Conservation (phyloP, 345 rosid genomes). For the Eucalyptus viminalis region DNA sequence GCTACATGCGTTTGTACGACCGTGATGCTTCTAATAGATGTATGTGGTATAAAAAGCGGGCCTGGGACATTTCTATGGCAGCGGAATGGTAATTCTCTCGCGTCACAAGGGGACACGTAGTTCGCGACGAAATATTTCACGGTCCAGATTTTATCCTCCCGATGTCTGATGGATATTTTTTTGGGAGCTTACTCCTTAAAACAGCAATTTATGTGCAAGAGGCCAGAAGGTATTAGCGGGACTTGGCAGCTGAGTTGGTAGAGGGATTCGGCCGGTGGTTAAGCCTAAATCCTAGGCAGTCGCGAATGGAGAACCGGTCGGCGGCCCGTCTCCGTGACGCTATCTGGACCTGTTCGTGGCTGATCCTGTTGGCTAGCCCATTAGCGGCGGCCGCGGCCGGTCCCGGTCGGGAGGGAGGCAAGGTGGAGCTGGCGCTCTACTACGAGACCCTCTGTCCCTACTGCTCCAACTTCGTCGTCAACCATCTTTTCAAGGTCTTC, state of each 20-base stretch:
- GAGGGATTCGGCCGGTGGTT: neutral
- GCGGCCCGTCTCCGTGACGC: neutral
- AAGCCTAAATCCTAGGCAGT: neutral
- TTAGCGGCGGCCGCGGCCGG: neutral
- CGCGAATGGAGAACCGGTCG: neutral
- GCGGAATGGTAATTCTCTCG: neutral
- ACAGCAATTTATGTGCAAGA: neutral
- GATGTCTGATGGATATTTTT: neutral
- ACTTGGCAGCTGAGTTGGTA: neutral
- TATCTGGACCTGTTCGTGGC: neutral
- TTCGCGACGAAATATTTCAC: neutral
- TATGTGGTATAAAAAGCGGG: neutral
- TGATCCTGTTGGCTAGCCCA: neutral
- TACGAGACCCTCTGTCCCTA: conserved; percentile 39
- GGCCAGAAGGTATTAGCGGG: neutral
- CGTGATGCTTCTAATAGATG: neutral
- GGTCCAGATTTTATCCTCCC: neutral
- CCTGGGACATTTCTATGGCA: rapidly evolving
- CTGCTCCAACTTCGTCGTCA: conserved; percentile 22
- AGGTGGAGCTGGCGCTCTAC: conserved; percentile 9
- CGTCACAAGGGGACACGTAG: neutral
- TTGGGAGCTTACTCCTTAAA: neutral
- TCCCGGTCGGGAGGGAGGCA: neutral
- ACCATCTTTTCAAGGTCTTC: conserved; percentile 9
- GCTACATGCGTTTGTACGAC: neutral